Conservation (phyloP, 768 basidiomycete species). For the Trametes cingulata region DNA sequence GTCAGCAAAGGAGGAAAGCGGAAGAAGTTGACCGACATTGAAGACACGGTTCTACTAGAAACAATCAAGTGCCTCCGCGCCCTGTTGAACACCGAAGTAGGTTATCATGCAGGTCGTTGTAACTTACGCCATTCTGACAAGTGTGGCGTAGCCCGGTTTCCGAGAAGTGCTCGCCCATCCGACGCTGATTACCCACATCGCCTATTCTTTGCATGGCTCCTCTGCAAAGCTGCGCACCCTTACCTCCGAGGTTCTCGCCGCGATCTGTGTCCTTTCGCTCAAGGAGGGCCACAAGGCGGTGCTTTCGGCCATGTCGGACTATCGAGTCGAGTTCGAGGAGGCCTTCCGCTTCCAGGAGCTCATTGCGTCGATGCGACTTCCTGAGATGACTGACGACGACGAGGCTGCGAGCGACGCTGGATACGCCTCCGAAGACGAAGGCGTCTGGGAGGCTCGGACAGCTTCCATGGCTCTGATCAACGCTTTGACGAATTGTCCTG, state of each 20-base stretch:
- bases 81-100: conserved; percentile 82
- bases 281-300: conserved; percentile 74
- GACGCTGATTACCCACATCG: conserved; percentile 68
- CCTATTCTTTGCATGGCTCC: conserved; percentile 66
- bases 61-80: conserved; percentile 78
- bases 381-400: conserved; percentile 45
- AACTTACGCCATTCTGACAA: conserved; percentile 10
- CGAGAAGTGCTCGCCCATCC: conserved; percentile 62
- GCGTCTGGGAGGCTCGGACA: conserved; percentile 79
- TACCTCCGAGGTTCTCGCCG: conserved; percentile 78
- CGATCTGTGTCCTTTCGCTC: conserved; percentile 73
- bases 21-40: conserved; percentile 60
- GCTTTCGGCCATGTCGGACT: conserved; percentile 79
- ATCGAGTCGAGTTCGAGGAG: conserved; percentile 68
- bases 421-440: conserved; percentile 54
- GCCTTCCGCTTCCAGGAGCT: conserved; percentile 79
- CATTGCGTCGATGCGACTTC: conserved; percentile 59
- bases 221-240: conserved; percentile 70
- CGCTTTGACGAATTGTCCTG: conserved; percentile 73
- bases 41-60: conserved; percentile 70
- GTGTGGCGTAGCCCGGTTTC: conserved; percentile 64
- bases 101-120: conserved; percentile 5
- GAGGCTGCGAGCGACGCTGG: conserved; percentile 37
- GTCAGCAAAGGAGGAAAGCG: conserved; percentile 70
- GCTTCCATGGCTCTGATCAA: conserved; percentile 80